Evolutionary conservation across 1,139 yeast genomes (phyloP).

Genomic region (Yamadazyma atmosphaerica): DNA sequence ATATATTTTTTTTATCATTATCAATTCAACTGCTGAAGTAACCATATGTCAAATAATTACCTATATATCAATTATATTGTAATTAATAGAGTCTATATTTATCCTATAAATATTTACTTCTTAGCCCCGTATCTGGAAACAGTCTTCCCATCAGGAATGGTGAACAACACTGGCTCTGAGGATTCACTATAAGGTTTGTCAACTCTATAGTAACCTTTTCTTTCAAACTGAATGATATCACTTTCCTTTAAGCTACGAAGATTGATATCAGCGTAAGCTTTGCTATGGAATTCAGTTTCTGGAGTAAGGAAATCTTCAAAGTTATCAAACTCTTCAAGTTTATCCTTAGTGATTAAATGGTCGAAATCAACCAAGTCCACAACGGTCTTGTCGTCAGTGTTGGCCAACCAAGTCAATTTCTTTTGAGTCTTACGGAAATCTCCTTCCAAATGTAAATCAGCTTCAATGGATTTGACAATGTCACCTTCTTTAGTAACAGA

Average conservation of each 20-base stretch:
- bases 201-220: slow-evolving; percentile 93
- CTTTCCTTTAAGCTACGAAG: slow-evolving; percentile 76
- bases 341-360: slow-evolving; percentile 93
- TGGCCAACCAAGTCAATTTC: slow-evolving; percentile 95
- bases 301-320: slow-evolving; percentile 92
- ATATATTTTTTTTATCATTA: slow-evolving; percentile 24
- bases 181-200: slow-evolving; percentile 63
- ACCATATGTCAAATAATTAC: too few relatives aligned
- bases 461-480: slow-evolving; percentile 62
- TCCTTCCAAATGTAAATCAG: slow-evolving; percentile 87
- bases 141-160: slow-evolving; percentile 95
- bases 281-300: slow-evolving; percentile 78
- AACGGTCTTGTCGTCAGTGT: slow-evolving; percentile 65
- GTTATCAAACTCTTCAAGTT: slow-evolving; percentile 91
- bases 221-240: slow-evolving; percentile 90
- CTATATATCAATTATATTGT: too few relatives aligned
- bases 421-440: slow-evolving; percentile 96
- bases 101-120: slow-evolving; percentile 35
- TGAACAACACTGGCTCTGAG: slow-evolving; percentile 75
- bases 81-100: too few relatives aligned
- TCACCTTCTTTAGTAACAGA: slow-evolving; percentile 65
- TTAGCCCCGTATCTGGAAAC: slow-evolving; percentile 49
- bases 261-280: slow-evolving; percentile 81
- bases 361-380: slow-evolving; percentile 91
- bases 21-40: too few relatives aligned